Percentiles rank a stretch among this genome's conserved stretches.
Conservation (phyloP, 768 basidiomycete genomes). For the Psilocybe cubensis region DNA sequence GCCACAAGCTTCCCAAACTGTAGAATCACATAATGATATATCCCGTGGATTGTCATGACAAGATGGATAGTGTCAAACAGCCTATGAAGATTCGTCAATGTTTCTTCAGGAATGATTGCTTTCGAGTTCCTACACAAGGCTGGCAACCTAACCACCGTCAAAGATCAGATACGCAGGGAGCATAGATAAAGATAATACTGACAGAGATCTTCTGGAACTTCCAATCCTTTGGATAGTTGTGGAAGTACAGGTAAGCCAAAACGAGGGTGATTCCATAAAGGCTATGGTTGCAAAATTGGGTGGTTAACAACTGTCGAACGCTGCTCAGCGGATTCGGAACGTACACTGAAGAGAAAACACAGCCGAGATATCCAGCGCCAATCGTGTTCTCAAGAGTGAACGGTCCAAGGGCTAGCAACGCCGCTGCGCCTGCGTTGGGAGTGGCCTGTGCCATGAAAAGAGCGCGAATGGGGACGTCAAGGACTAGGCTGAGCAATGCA, state of each 20-base stretch:
- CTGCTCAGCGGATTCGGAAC: no score
- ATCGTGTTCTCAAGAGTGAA: not conserved
- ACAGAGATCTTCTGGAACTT: constrained; percentile 37
- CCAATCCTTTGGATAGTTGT: constrained; percentile 33
- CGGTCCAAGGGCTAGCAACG: not conserved
- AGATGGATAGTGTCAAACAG: constrained; percentile 36
- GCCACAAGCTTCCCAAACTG: constrained; percentile 33
- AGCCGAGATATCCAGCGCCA: constrained; percentile 2
- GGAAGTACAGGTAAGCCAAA: constrained; percentile 37
- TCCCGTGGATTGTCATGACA: constrained; percentile 31
- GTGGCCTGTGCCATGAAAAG: not conserved
- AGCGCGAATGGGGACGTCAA: not conserved
- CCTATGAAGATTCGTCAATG: constrained; percentile 21
- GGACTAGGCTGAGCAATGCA: not conserved
- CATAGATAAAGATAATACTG: not conserved
- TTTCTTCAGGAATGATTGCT: no score
- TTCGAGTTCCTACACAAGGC: constrained; percentile 5
- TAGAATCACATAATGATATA: constrained; percentile 36
- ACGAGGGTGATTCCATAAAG: constrained; percentile 16
- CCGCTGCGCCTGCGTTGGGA: not conserved
- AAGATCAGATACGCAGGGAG: not conserved
- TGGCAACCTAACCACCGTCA: not conserved
- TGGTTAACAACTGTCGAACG: no score
- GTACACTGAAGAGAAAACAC: not conserved
- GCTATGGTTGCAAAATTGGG: not conserved